These are phyloP conservation scores for Nephelium lappaceum DNA, from an alignment of 345 rosid genomes.

Conservation along the genomic window DNA sequence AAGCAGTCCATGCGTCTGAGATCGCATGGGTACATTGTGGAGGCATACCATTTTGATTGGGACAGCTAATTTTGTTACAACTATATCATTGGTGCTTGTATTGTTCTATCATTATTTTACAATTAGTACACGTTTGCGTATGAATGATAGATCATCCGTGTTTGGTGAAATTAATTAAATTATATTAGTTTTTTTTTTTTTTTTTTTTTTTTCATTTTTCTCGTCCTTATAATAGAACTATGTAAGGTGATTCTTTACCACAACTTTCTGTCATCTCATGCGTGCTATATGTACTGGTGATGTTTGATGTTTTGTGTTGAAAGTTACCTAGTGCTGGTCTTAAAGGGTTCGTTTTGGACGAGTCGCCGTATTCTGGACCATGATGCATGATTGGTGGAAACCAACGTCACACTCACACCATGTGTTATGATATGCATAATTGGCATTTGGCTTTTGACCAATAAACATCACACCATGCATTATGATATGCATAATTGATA, in stretches of 20 bases:
- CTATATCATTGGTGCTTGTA: constrained; percentile 42
- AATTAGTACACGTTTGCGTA: constrained; percentile 34
- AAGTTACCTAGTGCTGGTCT: neutral
- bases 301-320: neutral
- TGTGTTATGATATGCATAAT: too few species aligned
- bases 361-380: neutral
- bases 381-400: neutral
- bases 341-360: neutral
- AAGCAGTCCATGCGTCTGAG: constrained; percentile 21
- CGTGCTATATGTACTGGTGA: neutral
- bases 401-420: too few species aligned
- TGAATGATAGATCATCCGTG: constrained; percentile 42
- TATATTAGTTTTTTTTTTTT: constrained; percentile 16
- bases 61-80: constrained; percentile 46
- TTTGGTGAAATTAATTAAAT: constrained; percentile 36
- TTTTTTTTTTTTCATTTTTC: neutral
- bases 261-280: neutral
- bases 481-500: too few species aligned
- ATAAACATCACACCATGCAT: too few species aligned
- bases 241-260: neutral
- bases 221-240: neutral
- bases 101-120: constrained; percentile 41
- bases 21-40: constrained; percentile 29
- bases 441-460: too few species aligned
- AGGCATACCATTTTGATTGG: constrained; percentile 24